Conservation (phyloP, 2,329 filamentous ascomycete species). For the Oidium heveae region DNA sequence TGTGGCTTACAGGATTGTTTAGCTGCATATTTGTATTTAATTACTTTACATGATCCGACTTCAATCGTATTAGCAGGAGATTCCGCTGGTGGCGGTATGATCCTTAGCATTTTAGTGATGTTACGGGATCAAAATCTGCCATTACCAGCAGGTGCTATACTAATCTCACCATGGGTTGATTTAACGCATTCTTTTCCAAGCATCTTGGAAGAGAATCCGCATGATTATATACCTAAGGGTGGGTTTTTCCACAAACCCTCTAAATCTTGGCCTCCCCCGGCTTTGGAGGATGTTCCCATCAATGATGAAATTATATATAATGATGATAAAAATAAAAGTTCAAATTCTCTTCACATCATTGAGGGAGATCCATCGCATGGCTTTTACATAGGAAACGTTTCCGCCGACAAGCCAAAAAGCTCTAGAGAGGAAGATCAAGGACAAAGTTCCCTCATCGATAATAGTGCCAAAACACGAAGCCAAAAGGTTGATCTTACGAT, state of each 20-base stretch:
- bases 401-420: too few relatives aligned
- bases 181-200: slow-evolving; percentile 90
- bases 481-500: slow-evolving; percentile 25
- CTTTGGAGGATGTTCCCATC: slow-evolving; percentile 40
- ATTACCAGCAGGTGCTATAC: slow-evolving; percentile 65
- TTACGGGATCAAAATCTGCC: slow-evolving; percentile 64
- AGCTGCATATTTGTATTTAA: slow-evolving; percentile 62
- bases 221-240: slow-evolving; percentile 70
- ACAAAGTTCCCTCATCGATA: too few relatives aligned
- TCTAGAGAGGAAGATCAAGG: too few relatives aligned
- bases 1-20: slow-evolving; percentile 79
- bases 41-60: slow-evolving; percentile 48
- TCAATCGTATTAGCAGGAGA: slow-evolving; percentile 79
- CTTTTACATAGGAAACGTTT: too few relatives aligned
- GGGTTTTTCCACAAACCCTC: slow-evolving; percentile 87
- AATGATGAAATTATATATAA: slow-evolving; percentile 23
- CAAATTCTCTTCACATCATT: not conserved
- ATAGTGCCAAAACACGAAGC: slow-evolving; percentile 9
- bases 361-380: too few relatives aligned
- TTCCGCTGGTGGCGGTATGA: slow-evolving; percentile 82
- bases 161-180: slow-evolving; percentile 92
- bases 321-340: slow-evolving; percentile 21
- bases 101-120: slow-evolving; percentile 52
- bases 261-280: slow-evolving; percentile 75
- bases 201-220: slow-evolving; percentile 40